Evolutionary conservation across 2,329 filamentous ascomycete species (phyloP), one percentile per base, ranked within the genome.

Genomic region (Ophiognomonia clavigignenti-juglandacearum): DNA sequence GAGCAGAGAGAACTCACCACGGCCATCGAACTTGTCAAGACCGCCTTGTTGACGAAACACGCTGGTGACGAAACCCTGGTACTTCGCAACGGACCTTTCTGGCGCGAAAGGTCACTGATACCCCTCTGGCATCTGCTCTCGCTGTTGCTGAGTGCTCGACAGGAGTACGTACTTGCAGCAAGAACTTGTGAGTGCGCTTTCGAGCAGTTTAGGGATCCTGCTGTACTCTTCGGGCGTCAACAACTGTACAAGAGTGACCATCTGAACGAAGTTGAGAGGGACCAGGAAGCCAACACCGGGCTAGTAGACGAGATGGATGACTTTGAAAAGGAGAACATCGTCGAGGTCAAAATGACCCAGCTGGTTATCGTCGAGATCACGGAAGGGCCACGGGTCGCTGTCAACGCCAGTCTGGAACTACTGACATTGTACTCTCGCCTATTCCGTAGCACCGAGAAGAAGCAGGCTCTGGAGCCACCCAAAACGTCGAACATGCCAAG

Each of bases 321-420:
- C 48, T 80, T 82, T 22, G 91, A 97, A 61, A 95, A 90, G 61
- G 88, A 91, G 63, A 80, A 81, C 40, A 84, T 98, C 35, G 68
- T 98, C n/a, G 88, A 97, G 64, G 83, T 96, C 52, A 95, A 95
- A 64, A 95, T 97, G 80, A 96, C 92, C 10, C 91, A 97, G 59
- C 73, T 98, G 50, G 78, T 86, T 4, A 76, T 98, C 18, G 67
- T 93, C 4, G 92, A 97, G 65, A 70, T 93, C 14, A 70, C 88
- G 4, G 90, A 96, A 61, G 90, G 90, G 1, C 82, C 90, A 0
- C 84, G 88, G 48, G 80, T 85, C 47, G 92, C 93, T 16, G 88
- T 97, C 42, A 96, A 96, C 61, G 84, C 86, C 51, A 91, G 87
- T 61, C 82, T 88, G 54, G 90, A 96, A 64, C 73, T 98, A 32